A percentile compares a stretch with the other conserved stretches of the same genome.
These are phyloP conservation scores for Leccinum disarticulatum DNA, from an alignment of 768 basidiomycete species.

Conservation along the genomic window DNA sequence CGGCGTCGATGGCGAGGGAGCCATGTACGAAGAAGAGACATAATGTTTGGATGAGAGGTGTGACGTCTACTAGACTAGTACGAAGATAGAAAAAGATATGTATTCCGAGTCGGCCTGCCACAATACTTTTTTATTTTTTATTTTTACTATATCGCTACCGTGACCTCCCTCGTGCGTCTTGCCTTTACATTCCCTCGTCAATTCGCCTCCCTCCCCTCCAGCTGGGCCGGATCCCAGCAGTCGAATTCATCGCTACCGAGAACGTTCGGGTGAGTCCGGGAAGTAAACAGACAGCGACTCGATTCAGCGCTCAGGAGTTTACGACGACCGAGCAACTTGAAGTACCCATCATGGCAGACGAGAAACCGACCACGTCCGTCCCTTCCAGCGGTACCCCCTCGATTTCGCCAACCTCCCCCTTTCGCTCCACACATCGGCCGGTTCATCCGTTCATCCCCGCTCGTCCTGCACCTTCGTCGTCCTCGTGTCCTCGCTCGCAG, in stretches of 20 bases:
- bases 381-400: constrained; percentile 23
- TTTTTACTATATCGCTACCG: not conserved
- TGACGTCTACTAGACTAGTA: not conserved
- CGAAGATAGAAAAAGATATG: constrained; percentile 12
- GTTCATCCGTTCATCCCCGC: constrained; percentile 23
- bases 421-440: constrained; percentile 17
- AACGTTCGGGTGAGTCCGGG: not conserved
- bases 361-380: constrained; percentile 18
- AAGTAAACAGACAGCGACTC: not conserved
- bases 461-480: constrained; percentile 15
- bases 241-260: constrained; percentile 1
- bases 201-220: not conserved
- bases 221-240: constrained; percentile 14
- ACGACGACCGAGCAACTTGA: not conserved
- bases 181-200: constrained; percentile 2
- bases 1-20: constrained; percentile 2
- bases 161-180: not conserved
- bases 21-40: constrained; percentile 3
- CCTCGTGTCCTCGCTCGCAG: constrained; percentile 19
- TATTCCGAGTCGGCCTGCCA: too few relatives aligned
- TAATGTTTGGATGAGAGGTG: not conserved
- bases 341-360: constrained; percentile 24
- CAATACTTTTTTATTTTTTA: not conserved
- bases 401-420: constrained; percentile 11
- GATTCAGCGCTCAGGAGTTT: not conserved